Evolutionary conservation across 306 rosid species (phyloP).

Genomic region (Cucumis cinereus): DNA sequence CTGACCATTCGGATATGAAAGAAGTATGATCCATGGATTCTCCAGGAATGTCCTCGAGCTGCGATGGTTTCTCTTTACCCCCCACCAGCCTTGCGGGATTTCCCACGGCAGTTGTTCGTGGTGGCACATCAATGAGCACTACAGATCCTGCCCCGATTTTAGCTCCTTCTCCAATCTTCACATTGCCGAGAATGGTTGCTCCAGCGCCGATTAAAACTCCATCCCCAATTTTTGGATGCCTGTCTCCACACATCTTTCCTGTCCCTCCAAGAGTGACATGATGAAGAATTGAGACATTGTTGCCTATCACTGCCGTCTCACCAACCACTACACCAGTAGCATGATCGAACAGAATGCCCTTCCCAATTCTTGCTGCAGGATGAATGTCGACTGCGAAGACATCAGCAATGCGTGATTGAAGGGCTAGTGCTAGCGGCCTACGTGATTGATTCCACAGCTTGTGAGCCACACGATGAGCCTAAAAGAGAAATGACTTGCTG

Average conservation of each 20-base stretch:
- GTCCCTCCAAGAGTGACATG: slow-evolving; percentile 95
- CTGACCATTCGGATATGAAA: slow-evolving; percentile 88
- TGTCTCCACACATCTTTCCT: slow-evolving; percentile 78
- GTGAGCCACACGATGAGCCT: slow-evolving; percentile 90
- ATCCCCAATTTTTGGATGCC: slow-evolving; percentile 90
- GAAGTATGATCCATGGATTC: slow-evolving; percentile 97
- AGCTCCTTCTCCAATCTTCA: slow-evolving; percentile 80
- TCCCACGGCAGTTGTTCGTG: slow-evolving; percentile 62
- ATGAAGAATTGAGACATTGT: slow-evolving; percentile 80
- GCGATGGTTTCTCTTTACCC: slow-evolving; percentile 71
- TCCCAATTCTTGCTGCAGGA: slow-evolving; percentile 80
- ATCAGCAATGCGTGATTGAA: slow-evolving; percentile 68
- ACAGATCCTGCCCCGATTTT: slow-evolving; percentile 92
- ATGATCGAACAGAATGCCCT: slow-evolving; percentile 76
- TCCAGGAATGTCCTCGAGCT: slow-evolving; percentile 79
- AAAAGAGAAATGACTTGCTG: neutral
- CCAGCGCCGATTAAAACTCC: slow-evolving; percentile 96
- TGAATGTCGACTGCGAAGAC: slow-evolving; percentile 91
- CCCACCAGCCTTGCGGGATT: slow-evolving; percentile 89
- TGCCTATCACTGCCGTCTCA: slow-evolving; percentile 90
- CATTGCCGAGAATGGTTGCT: slow-evolving; percentile 75
- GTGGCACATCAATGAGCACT: slow-evolving; percentile 77
- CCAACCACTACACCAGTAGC: slow-evolving; percentile 94
- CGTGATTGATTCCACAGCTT: slow-evolving; percentile 68
- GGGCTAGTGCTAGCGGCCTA: slow-evolving; percentile 66